Evolutionary conservation across 2,329 filamentous ascomycete genomes (phyloP), one percentile per base, ranked within the genome.

Genomic region (Escovopsis sp.): DNA sequence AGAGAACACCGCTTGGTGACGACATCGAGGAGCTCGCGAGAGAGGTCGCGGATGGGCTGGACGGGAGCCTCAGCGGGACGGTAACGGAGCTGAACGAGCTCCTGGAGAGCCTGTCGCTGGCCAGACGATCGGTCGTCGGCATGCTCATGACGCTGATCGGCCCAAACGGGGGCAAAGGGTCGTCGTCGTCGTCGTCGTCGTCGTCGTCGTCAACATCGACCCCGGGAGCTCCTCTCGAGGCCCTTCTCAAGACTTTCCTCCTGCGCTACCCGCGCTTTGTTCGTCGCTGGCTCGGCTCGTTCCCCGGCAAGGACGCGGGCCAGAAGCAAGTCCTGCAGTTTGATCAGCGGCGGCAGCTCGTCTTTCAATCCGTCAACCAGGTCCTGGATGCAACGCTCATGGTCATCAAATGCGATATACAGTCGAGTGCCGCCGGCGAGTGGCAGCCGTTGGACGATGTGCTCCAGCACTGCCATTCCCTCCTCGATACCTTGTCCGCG

Each of bases 301-400:
- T 68, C 1, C 74, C 76, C 0, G 61, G 61, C 4, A 65, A 66
- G 11, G 67, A 69, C 32, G 66, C 69, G 18, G 59, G 63, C 11
- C 65, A 74, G 7, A 81, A 80, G 49, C 71, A 75, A 9, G 61
- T 72, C 33, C 53, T 80, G 28, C 72, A 77, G 33, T 77, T 77
- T 53, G 75, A 80, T 47, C 74, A 80, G 48, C 66, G 76, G 33
- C 68, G 72, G 33, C 68, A 73, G 43, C 52, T 69, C 2, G 54
- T 78, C 28, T 59, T 66, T 28, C 70, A 72, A 48, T 67, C 68
- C 2, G 65, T 75, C n/a, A 63, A 66, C 3, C 67, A 72, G 43
- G 66, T 74, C 1, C 63, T 82, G n/a, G 77, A 82, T 44, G 76
- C 74, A 4, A 66, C 73, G 5, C 56, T 81, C 28, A 69, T 74